phyloP scores from a whole-genome alignment of 352 stramenopile genomes.

The Blastocystis sp. region DNA sequence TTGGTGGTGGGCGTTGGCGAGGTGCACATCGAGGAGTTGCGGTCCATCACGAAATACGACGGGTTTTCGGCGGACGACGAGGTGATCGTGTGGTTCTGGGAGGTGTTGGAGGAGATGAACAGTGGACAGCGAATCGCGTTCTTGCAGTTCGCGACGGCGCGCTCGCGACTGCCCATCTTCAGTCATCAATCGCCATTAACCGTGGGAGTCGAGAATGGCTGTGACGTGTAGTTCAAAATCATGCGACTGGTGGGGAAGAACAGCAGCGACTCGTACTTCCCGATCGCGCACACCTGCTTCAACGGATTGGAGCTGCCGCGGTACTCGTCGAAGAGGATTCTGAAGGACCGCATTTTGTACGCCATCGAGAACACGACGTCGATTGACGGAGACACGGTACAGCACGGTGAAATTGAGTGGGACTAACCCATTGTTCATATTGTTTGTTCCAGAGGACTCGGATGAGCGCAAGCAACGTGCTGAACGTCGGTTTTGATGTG shows the following conservation, averaged over 20 bases:
- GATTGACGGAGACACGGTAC: conserved; percentile 79
- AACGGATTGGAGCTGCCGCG: conserved; percentile 92
- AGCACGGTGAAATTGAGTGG: conserved; percentile 73
- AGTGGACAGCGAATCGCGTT: conserved; percentile 16
- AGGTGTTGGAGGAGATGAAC: conserved; percentile 34
- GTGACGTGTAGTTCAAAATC: conserved; percentile 76
- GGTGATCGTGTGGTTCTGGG: conserved; percentile 59
- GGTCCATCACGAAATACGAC: conserved; percentile 50
- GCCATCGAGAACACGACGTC: conserved; percentile 78
- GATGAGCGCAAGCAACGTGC: not conserved
- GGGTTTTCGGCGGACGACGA: conserved; percentile 11
- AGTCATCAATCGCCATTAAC: conserved; percentile 23
- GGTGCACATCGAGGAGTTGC: conserved; percentile 21
- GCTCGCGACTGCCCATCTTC: conserved; percentile 47
- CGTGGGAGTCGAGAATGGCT: not conserved
- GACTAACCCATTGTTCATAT: not conserved
- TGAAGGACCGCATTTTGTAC: conserved; percentile 77
- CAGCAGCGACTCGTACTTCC: conserved; percentile 85
- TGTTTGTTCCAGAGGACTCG: not conserved
- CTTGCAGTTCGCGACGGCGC: conserved; percentile 60
- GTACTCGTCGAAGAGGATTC: conserved; percentile 84
- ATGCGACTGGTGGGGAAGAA: conserved; percentile 76
- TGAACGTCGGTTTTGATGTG: conserved; percentile 24
- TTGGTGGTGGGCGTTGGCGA: conserved; percentile 50
- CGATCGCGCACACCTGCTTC: conserved; percentile 97